These are phyloP conservation scores for Cladophialophora carrionii DNA, from an alignment of 2,329 filamentous ascomycete species.

Conservation along the genomic window DNA sequence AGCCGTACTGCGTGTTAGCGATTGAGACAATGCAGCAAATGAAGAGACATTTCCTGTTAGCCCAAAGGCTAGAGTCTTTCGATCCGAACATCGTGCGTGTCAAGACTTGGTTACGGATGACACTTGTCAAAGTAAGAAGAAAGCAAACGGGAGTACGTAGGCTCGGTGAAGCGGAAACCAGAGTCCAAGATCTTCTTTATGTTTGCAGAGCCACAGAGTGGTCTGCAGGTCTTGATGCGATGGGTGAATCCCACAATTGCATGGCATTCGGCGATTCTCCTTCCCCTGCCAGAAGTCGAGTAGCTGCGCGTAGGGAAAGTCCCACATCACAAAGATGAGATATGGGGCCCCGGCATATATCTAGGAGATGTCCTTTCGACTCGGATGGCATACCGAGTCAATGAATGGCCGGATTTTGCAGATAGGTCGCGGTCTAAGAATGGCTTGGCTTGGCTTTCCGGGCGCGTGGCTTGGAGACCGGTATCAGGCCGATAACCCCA, in stretches of 20 bases:
- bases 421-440: background rate
- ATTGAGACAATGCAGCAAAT: slow-evolving; percentile 54
- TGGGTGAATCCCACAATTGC: slow-evolving; percentile 10
- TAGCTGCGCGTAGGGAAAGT: slow-evolving; percentile 1
- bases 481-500: background rate
- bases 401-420: background rate
- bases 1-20: slow-evolving; percentile 58
- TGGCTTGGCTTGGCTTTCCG: background rate
- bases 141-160: background rate
- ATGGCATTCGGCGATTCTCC: background rate
- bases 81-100: slow-evolving; percentile 16
- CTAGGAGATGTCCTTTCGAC: slow-evolving; percentile 9
- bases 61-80: slow-evolving; percentile 25
- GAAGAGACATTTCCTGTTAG: slow-evolving; percentile 44
- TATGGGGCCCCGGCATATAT: slow-evolving; percentile 25
- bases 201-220: slow-evolving; percentile 1
- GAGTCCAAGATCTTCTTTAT: background rate
- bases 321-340: slow-evolving; percentile 13
- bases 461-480: background rate
- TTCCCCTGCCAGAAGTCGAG: background rate
- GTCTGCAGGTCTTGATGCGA: background rate
- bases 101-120: no score
- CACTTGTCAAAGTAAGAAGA: background rate
- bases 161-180: background rate
- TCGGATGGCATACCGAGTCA: background rate